Base-by-base conservation (phyloP, 768 basidiomycete species). In the Suillus subaureus region DNA sequence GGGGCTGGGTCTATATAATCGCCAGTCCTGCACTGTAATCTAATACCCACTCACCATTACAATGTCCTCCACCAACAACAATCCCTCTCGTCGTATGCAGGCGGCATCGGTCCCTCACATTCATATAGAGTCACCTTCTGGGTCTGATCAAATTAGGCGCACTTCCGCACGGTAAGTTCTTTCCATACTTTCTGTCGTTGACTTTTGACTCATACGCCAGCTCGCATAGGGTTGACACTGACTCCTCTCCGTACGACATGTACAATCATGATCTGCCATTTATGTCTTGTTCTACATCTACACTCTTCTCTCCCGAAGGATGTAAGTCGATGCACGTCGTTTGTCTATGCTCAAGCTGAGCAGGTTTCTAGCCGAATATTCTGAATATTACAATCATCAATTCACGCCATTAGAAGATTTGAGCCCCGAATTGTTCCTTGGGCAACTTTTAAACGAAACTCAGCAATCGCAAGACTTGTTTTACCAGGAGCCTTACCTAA, bases 401-500 rank as follows among this genome's bases (percentile, higher is more conserved):
- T 58, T 58, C 8, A 11, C 37, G 6, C 15, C 5, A 58, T 58
- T 58, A 12, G 57, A 58, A 0, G 39, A 40, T 18, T 4, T 40
- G 16, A 58, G 23, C 26, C 26, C 13, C 9, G 57, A 58, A 0
- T 40, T 58, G 8, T 5, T 2, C 23, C 16, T 39, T 11, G 16
- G 1, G 16, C 37, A 58, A 28, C 5, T 58, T 18, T 28, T 58
- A 3, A 16, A 6, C 26, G 23, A 26, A 39, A 26, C 23, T 58
- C 56, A 57, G 16, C 54, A n/a, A 33, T 18, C 57, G 23, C 57
- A 58, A 26, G 37, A 26, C 8, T 3, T 26, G 0, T 11, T 16
- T 16, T 37, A 9, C 52, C 5, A 18, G 6, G 11, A 2, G 12
- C 13, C 1, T 0, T 71, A 18, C 58, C 18, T 77, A 0, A 71